A percentile compares a stretch with the other conserved stretches of the same genome.
Evolutionary conservation across 2,329 filamentous ascomycete genomes (phyloP).

Genomic region (Karstenula rhodostoma): DNA sequence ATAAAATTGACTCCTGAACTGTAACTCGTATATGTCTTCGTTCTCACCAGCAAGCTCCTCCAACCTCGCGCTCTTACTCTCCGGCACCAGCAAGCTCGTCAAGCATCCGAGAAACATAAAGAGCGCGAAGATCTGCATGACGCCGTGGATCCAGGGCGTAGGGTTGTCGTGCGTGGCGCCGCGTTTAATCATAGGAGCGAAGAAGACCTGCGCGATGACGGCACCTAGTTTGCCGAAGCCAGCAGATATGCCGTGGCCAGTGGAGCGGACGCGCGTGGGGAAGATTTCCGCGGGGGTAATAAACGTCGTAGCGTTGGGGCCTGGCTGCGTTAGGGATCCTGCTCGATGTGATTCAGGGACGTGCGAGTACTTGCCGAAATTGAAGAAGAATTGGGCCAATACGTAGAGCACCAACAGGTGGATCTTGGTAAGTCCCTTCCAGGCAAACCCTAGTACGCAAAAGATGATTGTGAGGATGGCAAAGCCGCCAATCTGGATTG

Average conservation of each 20-base stretch:
- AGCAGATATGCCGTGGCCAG: constrained; percentile 59
- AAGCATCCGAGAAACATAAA: constrained; percentile 80
- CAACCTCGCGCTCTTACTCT: constrained; percentile 77
- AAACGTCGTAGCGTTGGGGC: constrained; percentile 60
- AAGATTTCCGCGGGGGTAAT: constrained; percentile 62
- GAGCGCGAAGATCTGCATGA: constrained; percentile 79
- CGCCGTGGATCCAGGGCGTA: constrained; percentile 73
- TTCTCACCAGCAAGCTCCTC: constrained; percentile 74
- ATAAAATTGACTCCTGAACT: constrained; percentile 28
- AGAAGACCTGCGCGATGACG: constrained; percentile 60
- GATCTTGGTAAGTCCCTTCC: constrained; percentile 52
- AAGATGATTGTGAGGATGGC: constrained; percentile 58
- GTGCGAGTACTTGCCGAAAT: constrained; percentile 50
- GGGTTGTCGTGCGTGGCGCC: constrained; percentile 61
- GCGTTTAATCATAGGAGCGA: constrained; percentile 60
- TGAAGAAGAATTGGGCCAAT: constrained; percentile 61
- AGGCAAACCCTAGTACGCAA: constrained; percentile 60
- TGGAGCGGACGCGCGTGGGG: constrained; percentile 58
- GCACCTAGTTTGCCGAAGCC: constrained; percentile 59
- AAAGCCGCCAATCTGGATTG: constrained; percentile 72
- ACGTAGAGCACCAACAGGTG: constrained; percentile 58
- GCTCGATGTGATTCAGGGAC: constrained; percentile 65
- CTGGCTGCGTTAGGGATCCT: constrained; percentile 44
- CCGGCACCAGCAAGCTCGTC: constrained; percentile 75
- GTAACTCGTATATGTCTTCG: constrained; percentile 51